Evolutionary conservation across 495 filamentous ascomycete species (phyloP), one percentile per base, ranked within the genome.

Genomic region (Usnea hakonensis): DNA sequence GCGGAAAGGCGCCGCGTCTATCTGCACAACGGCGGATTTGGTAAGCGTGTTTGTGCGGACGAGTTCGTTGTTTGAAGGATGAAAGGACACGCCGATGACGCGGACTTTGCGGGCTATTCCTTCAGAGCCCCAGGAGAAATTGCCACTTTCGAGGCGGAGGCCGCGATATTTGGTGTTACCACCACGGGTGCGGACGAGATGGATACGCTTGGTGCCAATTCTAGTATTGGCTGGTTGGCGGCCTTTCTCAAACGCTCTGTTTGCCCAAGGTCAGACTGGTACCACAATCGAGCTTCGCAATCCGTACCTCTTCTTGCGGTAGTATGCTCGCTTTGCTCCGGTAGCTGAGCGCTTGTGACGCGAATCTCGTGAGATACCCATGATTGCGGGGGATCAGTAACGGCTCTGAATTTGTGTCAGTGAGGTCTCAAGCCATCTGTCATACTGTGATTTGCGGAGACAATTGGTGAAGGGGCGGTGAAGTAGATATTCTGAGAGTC

Each of bases 11-110:
- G 92, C 90, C 66, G 95, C 95, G 78, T 98, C 94, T 80, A 98
- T 82, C 83, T 97, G 95, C 76, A 98, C 91, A 70, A 98, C 89
- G 79, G 94, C 92, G 69, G 91, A 89, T 82, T 91, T 95, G 83
- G 94, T 98, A 76, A 99, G 84, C 82, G 94, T 97, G 85, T 99
- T 99, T 77, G 94, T 99, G 73, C 94, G 95, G 82, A 99, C 90
- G 71, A 99, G 84, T 80, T 99, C 94, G 88, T 99, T 99, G 90
- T 99, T 99, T 76, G 94, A 97, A 58, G 94, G 95, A 79, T 99
- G 94, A 87, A 87, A 99, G 72, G 87, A 88, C 79, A 97, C 95
- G 71, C 80, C 90, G 77, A 99, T 96, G 73, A 99, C 90, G 84
- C 94, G 95, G 78, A 88, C 88, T 85, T 99, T 99, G 84, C 92